A percentile compares a stretch with the other conserved stretches of the same genome.
phyloP scores from a whole-genome alignment of 202 grass and related monocot species.

The Zoysia matrella region DNA sequence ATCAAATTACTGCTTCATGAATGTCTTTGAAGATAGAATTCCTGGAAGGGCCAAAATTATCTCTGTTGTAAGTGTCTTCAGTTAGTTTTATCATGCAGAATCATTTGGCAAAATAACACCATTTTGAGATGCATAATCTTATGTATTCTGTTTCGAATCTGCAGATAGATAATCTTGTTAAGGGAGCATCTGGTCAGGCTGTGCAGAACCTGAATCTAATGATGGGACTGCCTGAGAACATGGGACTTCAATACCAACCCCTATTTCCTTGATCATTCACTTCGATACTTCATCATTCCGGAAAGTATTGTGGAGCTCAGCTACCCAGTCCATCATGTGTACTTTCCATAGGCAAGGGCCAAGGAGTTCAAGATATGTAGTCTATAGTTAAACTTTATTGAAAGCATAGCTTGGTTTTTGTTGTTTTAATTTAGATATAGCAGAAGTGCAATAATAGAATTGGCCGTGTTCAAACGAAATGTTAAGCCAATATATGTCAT shows the following conservation, averaged over 20 bases:
- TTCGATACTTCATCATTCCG: background rate
- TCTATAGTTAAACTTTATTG: conserved; percentile 16
- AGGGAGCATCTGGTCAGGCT: conserved; percentile 92
- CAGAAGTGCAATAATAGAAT: conserved; percentile 37
- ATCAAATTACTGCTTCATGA: conserved; percentile 96
- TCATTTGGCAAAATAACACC: conserved; percentile 17
- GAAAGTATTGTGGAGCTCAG: conserved; percentile 21
- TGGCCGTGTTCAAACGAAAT: conserved; percentile 22
- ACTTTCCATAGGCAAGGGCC: conserved; percentile 40
- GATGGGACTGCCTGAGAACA: conserved; percentile 90
- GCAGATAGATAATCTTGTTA: conserved; percentile 99
- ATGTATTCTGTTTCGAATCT: conserved; percentile 33
- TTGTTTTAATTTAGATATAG: conserved; percentile 21
- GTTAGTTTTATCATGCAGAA: conserved; percentile 27
- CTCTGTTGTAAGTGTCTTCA: conserved; percentile 74
- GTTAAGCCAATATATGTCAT: conserved; percentile 10
- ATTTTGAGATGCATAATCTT: conserved; percentile 21
- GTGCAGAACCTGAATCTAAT: conserved; percentile 97
- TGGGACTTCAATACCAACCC: conserved; percentile 69
- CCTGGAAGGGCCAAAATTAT: conserved; percentile 86
- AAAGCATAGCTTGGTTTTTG: conserved; percentile 34
- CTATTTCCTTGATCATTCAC: conserved; percentile 79
- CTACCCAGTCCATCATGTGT: conserved; percentile 9
- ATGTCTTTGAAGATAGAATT: conserved; percentile 95
- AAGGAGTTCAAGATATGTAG: conserved; percentile 31